phyloP scores from a whole-genome alignment of 495 filamentous ascomycete genomes.

The Penicillium egyptiacum region DNA sequence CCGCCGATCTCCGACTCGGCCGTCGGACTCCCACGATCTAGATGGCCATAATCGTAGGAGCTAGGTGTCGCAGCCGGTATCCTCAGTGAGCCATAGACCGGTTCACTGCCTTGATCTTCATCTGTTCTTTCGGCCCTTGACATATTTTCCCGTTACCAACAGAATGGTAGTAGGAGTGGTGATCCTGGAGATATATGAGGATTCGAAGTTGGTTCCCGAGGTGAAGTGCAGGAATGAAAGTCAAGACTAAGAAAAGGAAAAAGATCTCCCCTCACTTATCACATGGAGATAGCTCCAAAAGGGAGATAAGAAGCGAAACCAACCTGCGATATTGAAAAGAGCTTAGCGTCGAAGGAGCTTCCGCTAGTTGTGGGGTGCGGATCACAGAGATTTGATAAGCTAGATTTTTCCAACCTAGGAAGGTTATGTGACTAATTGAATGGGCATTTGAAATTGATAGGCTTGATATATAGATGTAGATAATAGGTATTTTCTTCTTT shows the following conservation, averaged over 20 bases:
- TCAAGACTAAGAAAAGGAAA: neutral
- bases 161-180: neutral
- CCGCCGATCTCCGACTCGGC: conserved; percentile 19
- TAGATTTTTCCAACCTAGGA: neutral
- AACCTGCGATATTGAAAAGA: conserved; percentile 8
- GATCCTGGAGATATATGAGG: neutral
- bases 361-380: conserved; percentile 12
- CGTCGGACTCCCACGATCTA: conserved; percentile 16
- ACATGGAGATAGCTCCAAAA: conserved; percentile 10
- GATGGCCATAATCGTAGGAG: conserved; percentile 23
- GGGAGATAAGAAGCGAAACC: conserved; percentile 10
- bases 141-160: conserved; percentile 13
- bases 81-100: conserved; percentile 13
- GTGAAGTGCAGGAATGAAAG: neutral
- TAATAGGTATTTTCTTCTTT: neutral
- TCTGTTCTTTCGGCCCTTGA: conserved; percentile 10
- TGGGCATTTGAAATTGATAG: neutral
- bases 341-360: conserved; percentile 12
- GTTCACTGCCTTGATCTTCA: conserved; percentile 8
- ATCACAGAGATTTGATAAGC: conserved; percentile 14
- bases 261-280: conserved; percentile 13
- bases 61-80: conserved; percentile 13
- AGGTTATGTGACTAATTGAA: conserved; percentile 8
- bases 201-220: neutral
- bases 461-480: neutral